Conservation (phyloP, 2,329 filamentous ascomycete genomes). For the Monosporascus ibericus region DNA sequence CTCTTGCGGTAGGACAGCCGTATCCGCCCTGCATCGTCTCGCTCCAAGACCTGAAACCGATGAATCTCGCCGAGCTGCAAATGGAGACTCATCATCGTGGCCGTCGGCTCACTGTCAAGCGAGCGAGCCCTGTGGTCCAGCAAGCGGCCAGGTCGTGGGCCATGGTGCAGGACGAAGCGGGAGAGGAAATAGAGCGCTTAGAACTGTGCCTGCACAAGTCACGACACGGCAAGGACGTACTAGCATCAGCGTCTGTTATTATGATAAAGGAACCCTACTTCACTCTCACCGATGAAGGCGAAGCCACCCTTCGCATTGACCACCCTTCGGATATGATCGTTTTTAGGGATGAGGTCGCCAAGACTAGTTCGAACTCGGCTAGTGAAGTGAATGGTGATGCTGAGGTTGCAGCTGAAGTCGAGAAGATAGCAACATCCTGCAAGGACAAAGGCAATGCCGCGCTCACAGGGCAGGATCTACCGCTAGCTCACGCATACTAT, state of each 20-base stretch:
- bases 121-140: constrained; percentile 20
- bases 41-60: constrained; percentile 16
- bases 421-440: constrained; percentile 10
- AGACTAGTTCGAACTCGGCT: neutral
- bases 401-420: neutral
- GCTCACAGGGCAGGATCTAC: constrained; percentile 14
- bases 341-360: neutral
- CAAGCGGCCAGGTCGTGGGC: constrained; percentile 23
- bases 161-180: constrained; percentile 22
- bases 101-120: constrained; percentile 16
- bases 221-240: constrained; percentile 23
- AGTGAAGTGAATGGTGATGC: neutral
- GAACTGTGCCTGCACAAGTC: constrained; percentile 29
- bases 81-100: constrained; percentile 27
- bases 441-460: constrained; percentile 26
- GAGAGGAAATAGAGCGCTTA: constrained; percentile 20
- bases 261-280: constrained; percentile 46
- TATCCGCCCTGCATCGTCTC: constrained; percentile 20
- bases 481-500: constrained; percentile 19
- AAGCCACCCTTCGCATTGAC: constrained; percentile 32
- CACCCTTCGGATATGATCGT: constrained; percentile 27
- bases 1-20: constrained; percentile 19
- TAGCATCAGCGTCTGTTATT: constrained; percentile 28
- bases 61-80: constrained; percentile 16
- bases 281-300: constrained; percentile 33